A percentile compares a stretch with the other conserved stretches of the same genome.
These are phyloP conservation scores for Chlorella sorokiniana DNA, from an alignment of 139 green algal species.

Conservation along the genomic window DNA sequence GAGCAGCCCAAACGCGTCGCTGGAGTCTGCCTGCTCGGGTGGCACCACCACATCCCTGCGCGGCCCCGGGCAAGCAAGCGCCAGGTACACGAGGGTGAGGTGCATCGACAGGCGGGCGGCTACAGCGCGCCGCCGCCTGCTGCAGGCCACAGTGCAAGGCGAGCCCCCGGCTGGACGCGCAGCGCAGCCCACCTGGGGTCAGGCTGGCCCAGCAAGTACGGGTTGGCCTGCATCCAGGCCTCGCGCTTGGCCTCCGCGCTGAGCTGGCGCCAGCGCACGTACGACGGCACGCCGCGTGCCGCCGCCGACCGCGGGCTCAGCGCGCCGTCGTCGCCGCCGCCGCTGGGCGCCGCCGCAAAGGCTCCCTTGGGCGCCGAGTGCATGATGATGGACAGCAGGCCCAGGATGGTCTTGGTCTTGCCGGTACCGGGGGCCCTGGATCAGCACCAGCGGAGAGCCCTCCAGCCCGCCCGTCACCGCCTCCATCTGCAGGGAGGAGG, in stretches of 20 bases:
- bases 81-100: not conserved
- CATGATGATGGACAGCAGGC: constrained; percentile 87
- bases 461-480: constrained; percentile 74
- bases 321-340: not conserved
- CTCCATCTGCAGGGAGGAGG: constrained; percentile 62
- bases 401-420: constrained; percentile 92
- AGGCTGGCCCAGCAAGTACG: constrained; percentile 48
- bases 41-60: constrained; percentile 45
- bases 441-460: constrained; percentile 76
- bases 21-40: constrained; percentile 22
- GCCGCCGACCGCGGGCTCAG: not conserved
- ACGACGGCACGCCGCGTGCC: not conserved
- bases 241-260: not conserved
- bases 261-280: not conserved
- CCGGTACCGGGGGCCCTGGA: constrained; percentile 88
- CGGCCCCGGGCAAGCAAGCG: too few species aligned
- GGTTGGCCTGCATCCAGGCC: constrained; percentile 35
- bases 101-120: not conserved
- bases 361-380: constrained; percentile 69
- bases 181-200: constrained; percentile 38
- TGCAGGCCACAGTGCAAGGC: too few species aligned
- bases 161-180: not conserved
- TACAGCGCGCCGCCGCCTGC: too few species aligned
- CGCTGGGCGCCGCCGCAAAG: constrained; percentile 8
- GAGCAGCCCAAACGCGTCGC: constrained; percentile 47